phyloP scores from a whole-genome alignment of 257 asterid genomes.

The Salvia rosmarinus region DNA sequence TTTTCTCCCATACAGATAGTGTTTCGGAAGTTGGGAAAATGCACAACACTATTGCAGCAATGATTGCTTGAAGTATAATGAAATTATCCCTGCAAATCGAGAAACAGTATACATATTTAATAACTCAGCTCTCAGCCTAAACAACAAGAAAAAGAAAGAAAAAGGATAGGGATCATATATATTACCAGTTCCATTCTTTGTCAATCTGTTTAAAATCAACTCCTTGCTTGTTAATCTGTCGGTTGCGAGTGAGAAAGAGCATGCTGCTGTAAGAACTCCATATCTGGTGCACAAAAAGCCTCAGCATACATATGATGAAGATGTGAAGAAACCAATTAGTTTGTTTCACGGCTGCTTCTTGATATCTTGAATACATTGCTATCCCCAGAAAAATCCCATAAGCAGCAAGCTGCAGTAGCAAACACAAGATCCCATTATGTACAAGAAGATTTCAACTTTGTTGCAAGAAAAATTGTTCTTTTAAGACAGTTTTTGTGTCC shows the following conservation, averaged over 20 bases:
- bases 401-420: constrained; percentile 49
- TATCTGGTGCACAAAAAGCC: constrained; percentile 48
- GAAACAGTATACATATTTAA: not conserved
- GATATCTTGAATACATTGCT: constrained; percentile 52
- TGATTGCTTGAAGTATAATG: constrained; percentile 68
- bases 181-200: constrained; percentile 81
- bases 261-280: constrained; percentile 73
- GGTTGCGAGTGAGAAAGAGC: constrained; percentile 74
- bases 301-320: constrained; percentile 54
- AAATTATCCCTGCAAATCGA: constrained; percentile 75
- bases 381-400: constrained; percentile 70
- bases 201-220: constrained; percentile 84
- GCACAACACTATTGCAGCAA: constrained; percentile 50
- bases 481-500: not conserved
- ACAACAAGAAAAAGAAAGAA: not conserved
- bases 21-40: constrained; percentile 43
- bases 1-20: constrained; percentile 58
- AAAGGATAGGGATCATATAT: not conserved
- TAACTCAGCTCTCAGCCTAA: not conserved
- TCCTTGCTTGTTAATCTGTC: constrained; percentile 65
- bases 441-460: not conserved
- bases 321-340: constrained; percentile 61
- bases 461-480: not conserved
- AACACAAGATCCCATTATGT: not conserved
- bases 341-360: constrained; percentile 42